phyloP scores from a whole-genome alignment of 345 rosid genomes.

The Eucalyptus shirleyi region DNA sequence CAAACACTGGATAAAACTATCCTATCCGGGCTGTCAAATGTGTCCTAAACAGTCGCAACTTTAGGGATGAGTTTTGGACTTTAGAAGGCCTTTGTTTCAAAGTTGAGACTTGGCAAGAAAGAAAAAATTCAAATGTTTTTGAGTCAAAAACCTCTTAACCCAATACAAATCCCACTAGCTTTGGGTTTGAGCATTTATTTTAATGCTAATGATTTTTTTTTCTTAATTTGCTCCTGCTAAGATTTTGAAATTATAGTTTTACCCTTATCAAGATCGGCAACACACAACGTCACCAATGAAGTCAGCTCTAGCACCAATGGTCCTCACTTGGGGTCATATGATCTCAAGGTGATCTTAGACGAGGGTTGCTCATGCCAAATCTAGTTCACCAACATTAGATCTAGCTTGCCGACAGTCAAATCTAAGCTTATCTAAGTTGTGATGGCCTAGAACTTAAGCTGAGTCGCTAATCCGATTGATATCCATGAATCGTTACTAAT shows the following conservation, averaged over 20 bases:
- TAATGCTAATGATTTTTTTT: not conserved
- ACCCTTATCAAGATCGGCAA: not conserved
- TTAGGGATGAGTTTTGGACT: not conserved
- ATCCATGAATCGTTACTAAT: fast-evolving
- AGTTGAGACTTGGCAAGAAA: not conserved
- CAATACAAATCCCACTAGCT: not conserved
- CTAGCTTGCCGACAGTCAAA: not conserved
- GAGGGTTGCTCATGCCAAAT: not conserved
- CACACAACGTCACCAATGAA: fast-evolving
- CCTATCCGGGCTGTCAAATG: not conserved
- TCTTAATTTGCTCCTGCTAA: not conserved
- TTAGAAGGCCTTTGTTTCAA: not conserved
- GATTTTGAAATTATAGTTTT: not conserved
- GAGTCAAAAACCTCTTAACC: not conserved
- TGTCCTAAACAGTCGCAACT: not conserved
- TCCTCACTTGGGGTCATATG: not conserved
- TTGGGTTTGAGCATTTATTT: not conserved
- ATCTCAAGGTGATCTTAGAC: not conserved
- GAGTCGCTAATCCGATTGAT: not conserved
- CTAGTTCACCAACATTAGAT: not conserved
- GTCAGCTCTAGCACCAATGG: not conserved
- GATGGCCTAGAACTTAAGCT: not conserved
- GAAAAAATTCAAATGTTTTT: not conserved
- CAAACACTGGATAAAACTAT: not conserved
- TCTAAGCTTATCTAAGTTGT: not conserved